A percentile compares a stretch with the other conserved stretches of the same genome.
These are phyloP conservation scores for Eucalyptus pauciflora DNA, from an alignment of 345 rosid species.

Conservation along the genomic window DNA sequence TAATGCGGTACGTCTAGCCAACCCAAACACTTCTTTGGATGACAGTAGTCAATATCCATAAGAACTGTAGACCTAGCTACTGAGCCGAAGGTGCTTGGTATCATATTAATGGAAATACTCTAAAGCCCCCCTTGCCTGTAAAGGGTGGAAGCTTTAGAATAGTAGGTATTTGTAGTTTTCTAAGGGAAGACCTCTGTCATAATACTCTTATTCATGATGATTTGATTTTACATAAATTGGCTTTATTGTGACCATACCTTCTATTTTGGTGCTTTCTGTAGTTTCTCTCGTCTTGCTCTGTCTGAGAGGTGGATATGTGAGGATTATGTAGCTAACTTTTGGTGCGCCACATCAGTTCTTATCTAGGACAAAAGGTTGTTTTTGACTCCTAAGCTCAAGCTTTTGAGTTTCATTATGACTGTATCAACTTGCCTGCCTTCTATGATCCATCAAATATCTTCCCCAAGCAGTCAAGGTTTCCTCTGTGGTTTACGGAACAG, in stretches of 20 bases:
- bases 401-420: slow-evolving; percentile 54
- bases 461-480: slow-evolving; percentile 78
- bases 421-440: slow-evolving; percentile 65
- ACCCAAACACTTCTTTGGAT: neutral
- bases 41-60: neutral
- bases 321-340: slow-evolving; percentile 91
- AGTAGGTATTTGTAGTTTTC: neutral
- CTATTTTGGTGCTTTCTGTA: slow-evolving; percentile 8
- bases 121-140: neutral
- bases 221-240: neutral
- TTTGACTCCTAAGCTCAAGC: slow-evolving; percentile 40
- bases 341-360: slow-evolving; percentile 77
- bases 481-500: slow-evolving; percentile 63
- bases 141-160: neutral
- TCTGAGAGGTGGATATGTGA: slow-evolving; percentile 94
- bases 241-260: neutral
- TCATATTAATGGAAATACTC: neutral
- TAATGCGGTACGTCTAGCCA: neutral
- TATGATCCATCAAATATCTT: slow-evolving; percentile 70
- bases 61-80: neutral
- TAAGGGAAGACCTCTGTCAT: neutral
- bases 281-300: slow-evolving; percentile 85
- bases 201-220: neutral
- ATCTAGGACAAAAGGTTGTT: slow-evolving; percentile 80
- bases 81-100: neutral